Evolutionary conservation across 345 rosid genomes (phyloP), one percentile per base, ranked within the genome.

Genomic region (Firmiana major): DNA sequence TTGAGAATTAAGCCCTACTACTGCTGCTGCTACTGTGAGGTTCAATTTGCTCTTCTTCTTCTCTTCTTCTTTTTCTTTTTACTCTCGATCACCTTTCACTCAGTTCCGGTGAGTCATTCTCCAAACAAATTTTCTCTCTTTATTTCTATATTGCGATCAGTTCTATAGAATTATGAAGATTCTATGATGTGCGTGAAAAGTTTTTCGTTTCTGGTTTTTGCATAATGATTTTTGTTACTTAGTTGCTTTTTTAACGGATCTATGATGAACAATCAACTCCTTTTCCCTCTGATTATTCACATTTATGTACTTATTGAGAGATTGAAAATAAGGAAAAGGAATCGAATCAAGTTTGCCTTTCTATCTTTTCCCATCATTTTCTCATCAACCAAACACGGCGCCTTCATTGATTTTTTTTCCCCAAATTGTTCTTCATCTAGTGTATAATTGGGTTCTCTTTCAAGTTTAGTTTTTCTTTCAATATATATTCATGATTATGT

Each of bases 61-160:
- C 6, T 57, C 10, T 26, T 13, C 26, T 9, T 0, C 0, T 28
- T 5, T n/a, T 12, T 15, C n/a, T 34, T 19, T 17, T 9, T 28
- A 6, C 53, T 67, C 66, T 24, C 69, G 67, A 78, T 78, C 75
- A 66, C 6, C 46, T 21, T 72, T 67, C 53, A 51, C 78, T 74
- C 70, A 31, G 79, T 43, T 28, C 74, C 70, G 46, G 81, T 65
- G 76, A 77, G 81, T 70, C 28, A 21, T 22, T 70, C 26, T 10
- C 36, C 10, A 45, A 53, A n/a, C 7, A 21, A 45, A 28, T 73
- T 0, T 43, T 19, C 51, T 65, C 59, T 54, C 60, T 31, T 34
- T n/a, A 3, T 73, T 65, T 70, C 45, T 63, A 57, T 73, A n/a
- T 38, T 51, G 17, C 17, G 11, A 3, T 70, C 19, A 0, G 16